A percentile compares a stretch with the other conserved stretches of the same genome.
phyloP scores from a whole-genome alignment of 768 basidiomycete genomes.

The Amanita rubescens region DNA sequence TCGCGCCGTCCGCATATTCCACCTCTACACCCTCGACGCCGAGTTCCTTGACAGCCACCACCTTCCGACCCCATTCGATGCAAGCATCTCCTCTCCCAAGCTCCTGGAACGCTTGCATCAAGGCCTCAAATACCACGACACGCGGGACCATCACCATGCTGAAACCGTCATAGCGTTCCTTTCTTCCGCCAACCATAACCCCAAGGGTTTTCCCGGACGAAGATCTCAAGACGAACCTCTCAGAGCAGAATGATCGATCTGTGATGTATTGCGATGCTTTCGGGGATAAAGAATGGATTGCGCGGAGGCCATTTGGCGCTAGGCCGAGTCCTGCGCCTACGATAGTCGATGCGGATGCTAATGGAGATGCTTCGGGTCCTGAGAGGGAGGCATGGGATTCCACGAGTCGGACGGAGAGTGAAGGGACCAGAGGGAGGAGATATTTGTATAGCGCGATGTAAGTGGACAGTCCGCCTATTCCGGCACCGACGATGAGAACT shows the following conservation, averaged over 20 bases:
- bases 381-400: neutral
- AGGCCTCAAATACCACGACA: conserved; percentile 2
- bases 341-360: conserved; percentile 1
- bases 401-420: conserved; percentile 3
- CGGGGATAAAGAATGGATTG: conserved; percentile 1
- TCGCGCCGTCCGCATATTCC: neutral
- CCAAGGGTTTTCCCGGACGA: neutral
- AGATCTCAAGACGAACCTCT: neutral
- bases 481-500: conserved; percentile 3
- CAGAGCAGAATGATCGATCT: neutral
- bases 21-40: neutral
- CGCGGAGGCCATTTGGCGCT: conserved; percentile 3
- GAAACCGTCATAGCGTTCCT: conserved; percentile 3
- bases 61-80: conserved; percentile 2
- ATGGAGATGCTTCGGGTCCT: neutral
- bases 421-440: neutral
- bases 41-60: neutral
- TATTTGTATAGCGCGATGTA: conserved; percentile 1
- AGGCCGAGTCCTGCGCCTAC: conserved; percentile 5
- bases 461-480: conserved; percentile 1
- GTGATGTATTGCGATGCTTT: neutral
- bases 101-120: neutral
- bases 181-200: neutral
- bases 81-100: neutral
- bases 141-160: conserved; percentile 4